A percentile compares a stretch with the other conserved stretches of the same genome.
These are phyloP conservation scores for Cystobasidium tubakii DNA, from an alignment of 768 basidiomycete genomes.

Conservation along the genomic window DNA sequence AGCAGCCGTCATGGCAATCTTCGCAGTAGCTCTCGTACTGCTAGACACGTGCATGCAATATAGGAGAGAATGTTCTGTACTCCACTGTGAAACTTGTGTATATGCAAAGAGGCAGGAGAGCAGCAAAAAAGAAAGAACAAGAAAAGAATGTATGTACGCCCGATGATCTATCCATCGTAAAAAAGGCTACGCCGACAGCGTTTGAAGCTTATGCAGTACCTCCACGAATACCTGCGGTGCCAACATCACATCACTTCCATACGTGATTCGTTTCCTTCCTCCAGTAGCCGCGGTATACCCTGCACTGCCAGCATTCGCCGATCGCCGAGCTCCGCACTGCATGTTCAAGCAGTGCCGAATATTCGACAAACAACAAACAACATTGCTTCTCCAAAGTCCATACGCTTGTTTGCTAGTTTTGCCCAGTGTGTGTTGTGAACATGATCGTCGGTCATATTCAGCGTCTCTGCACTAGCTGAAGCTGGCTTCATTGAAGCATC, in stretches of 20 bases:
- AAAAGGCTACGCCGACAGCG: neutral
- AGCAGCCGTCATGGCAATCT: no score
- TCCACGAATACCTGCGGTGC: constrained; percentile 79
- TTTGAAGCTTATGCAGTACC: constrained; percentile 56
- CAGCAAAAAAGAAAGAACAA: no score
- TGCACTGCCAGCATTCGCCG: constrained; percentile 2
- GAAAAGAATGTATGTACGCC: no score
- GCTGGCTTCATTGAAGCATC: constrained; percentile 98
- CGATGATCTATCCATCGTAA: no score
- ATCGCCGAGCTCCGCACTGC: constrained; percentile 60
- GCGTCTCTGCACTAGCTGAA: constrained; percentile 82
- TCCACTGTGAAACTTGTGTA: no score
- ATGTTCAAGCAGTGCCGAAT: constrained; percentile 94
- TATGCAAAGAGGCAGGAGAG: no score
- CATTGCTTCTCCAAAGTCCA: constrained; percentile 71
- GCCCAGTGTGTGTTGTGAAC: constrained; percentile 62
- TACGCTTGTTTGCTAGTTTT: constrained; percentile 53
- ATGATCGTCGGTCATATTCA: constrained; percentile 92
- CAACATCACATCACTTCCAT: constrained; percentile 94
- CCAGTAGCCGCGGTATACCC: constrained; percentile 34
- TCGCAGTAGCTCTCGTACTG: no score
- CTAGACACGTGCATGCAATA: no score
- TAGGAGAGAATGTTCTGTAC: no score
- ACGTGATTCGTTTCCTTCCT: constrained; percentile 72
- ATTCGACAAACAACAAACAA: constrained; percentile 94